A percentile compares a stretch with the other conserved stretches of the same genome.
phyloP scores from a whole-genome alignment of 495 filamentous ascomycete species.

The Hypoxylon lenormandii region DNA sequence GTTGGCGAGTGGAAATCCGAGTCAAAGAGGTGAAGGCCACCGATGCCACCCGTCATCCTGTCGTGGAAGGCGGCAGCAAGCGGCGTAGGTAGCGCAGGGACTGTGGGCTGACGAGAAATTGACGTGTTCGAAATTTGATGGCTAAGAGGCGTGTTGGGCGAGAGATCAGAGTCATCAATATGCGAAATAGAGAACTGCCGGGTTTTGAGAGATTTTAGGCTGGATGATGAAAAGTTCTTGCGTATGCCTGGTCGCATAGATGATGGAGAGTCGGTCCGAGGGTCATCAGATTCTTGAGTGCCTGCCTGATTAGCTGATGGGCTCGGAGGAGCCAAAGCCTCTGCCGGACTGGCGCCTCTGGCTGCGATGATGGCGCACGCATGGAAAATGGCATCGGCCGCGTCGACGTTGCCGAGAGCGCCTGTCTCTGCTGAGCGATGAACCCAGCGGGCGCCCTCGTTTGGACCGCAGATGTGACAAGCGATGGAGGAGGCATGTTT shows the following conservation, averaged over 20 bases:
- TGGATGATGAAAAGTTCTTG: conserved; percentile 84
- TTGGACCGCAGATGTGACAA: conserved; percentile 55
- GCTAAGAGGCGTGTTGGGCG: conserved; percentile 79
- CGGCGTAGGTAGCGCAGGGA: conserved; percentile 78
- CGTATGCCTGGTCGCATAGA: conserved; percentile 66
- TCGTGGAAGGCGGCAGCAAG: conserved; percentile 68
- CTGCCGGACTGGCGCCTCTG: conserved; percentile 45
- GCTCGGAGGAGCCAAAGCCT: conserved; percentile 51
- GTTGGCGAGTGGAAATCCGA: conserved; percentile 81
- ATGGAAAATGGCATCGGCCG: conserved; percentile 50
- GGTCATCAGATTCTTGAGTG: conserved; percentile 45
- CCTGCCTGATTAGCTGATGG: conserved; percentile 27
- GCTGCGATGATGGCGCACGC: conserved; percentile 51
- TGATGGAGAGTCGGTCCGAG: conserved; percentile 57
- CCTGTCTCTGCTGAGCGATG: conserved; percentile 61
- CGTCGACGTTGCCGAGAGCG: conserved; percentile 56
- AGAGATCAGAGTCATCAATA: conserved; percentile 74
- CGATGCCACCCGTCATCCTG: conserved; percentile 64
- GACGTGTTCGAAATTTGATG: conserved; percentile 70
- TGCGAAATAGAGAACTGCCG: conserved; percentile 81
- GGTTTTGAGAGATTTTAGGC: conserved; percentile 74
- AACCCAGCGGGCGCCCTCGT: conserved; percentile 58
- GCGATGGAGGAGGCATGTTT: conserved; percentile 50
- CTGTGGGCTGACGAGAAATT: conserved; percentile 55
- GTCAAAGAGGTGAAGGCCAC: conserved; percentile 86